These are phyloP conservation scores for Neofusicoccum ribis DNA, from an alignment of 2,329 filamentous ascomycete genomes.

Conservation along the genomic window DNA sequence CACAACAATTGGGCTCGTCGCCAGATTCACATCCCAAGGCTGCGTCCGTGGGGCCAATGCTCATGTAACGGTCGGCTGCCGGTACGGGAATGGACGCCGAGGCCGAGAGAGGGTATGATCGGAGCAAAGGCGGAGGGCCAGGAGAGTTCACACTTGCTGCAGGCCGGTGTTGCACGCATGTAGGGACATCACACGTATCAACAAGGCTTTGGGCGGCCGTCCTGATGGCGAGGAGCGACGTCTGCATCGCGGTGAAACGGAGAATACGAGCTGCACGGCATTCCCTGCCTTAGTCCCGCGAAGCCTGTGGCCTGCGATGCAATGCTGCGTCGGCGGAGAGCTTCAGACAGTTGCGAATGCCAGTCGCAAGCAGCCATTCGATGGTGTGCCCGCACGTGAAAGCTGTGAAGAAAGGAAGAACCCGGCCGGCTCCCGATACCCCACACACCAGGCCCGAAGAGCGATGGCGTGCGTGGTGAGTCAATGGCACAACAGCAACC, in stretches of 20 bases:
- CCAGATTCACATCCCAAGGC: no score
- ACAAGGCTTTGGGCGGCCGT: not conserved
- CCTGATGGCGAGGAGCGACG: not conserved
- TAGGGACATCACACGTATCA: not conserved
- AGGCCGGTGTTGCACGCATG: not conserved
- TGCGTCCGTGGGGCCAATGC: no score
- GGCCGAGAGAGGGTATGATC: not conserved
- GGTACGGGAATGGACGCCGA: no score
- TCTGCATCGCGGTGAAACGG: not conserved
- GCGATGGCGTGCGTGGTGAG: not conserved
- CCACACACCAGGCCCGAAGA: not conserved
- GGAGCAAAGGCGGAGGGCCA: not conserved
- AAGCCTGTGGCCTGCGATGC: not conserved
- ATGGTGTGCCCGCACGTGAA: not conserved
- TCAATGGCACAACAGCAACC: not conserved
- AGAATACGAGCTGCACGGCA: not conserved
- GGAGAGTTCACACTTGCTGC: not conserved
- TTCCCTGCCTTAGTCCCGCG: not conserved
- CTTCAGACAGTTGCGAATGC: no score
- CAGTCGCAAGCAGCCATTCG: no score
- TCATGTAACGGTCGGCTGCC: no score
- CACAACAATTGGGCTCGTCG: no score
- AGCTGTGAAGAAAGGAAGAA: not conserved
- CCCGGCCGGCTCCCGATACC: not conserved
- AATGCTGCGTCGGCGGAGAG: not conserved